These are phyloP conservation scores for Ziziphus jujuba DNA, from an alignment of 306 rosid species.

Conservation along the genomic window DNA sequence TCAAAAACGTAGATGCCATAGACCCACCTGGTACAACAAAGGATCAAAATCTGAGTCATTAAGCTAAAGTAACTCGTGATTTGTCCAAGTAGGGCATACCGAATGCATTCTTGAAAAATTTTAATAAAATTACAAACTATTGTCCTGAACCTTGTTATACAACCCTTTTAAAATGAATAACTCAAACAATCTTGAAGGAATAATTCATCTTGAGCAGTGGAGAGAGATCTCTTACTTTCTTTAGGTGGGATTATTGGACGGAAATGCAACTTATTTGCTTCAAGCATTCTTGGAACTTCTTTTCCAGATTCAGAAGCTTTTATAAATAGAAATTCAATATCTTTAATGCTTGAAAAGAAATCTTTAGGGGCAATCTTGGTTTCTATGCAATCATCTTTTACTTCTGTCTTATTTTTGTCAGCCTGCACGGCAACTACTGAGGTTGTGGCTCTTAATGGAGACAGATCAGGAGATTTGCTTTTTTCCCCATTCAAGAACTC, in stretches of 20 bases:
- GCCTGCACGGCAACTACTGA: constrained; percentile 37
- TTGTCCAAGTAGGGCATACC: constrained; percentile 13
- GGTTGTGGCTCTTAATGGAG: constrained; percentile 49
- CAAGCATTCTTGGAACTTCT: constrained; percentile 99
- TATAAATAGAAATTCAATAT: constrained; percentile 66
- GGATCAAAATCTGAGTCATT: background rate
- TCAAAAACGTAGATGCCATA: constrained; percentile 52
- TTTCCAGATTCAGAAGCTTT: constrained; percentile 82
- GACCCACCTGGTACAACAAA: constrained; percentile 51
- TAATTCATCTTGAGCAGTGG: background rate
- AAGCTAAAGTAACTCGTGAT: background rate
- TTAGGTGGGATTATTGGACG: constrained; percentile 69
- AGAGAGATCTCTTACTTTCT: constrained; percentile 53
- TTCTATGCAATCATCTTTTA: constrained; percentile 53
- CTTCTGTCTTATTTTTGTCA: constrained; percentile 39
- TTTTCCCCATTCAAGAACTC: constrained; percentile 51
- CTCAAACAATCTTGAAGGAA: constrained; percentile 8
- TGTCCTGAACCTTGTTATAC: constrained; percentile 13
- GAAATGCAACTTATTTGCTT: constrained; percentile 91
- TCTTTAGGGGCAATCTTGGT: constrained; percentile 65
- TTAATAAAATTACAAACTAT: constrained; percentile 1
- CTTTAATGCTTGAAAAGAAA: constrained; percentile 76
- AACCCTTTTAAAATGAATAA: constrained; percentile 8
- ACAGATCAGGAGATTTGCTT: constrained; percentile 45
- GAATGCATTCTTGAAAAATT: background rate